These are phyloP conservation scores for Botrytis paeoniae DNA, from an alignment of 2,329 filamentous ascomycete species.

Conservation along the genomic window DNA sequence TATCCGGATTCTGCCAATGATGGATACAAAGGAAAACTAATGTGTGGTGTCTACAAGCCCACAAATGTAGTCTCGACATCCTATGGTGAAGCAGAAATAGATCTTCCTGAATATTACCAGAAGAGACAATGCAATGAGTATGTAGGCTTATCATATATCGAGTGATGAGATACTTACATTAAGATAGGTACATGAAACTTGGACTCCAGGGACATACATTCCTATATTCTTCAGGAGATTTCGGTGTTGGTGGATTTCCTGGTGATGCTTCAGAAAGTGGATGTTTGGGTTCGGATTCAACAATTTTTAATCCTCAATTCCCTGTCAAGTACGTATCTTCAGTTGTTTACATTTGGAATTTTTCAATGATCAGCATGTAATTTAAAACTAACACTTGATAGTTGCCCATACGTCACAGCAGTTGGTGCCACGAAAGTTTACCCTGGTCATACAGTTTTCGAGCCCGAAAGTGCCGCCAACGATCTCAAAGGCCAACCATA, in stretches of 20 bases:
- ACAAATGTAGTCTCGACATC: conserved; percentile 46
- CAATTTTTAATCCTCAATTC: conserved; percentile 45
- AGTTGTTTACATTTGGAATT: neutral
- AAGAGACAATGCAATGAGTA: conserved; percentile 48
- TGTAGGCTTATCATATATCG: neutral
- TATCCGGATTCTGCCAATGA: conserved; percentile 49
- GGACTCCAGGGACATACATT: conserved; percentile 46
- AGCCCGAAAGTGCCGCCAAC: conserved; percentile 42
- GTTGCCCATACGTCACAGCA: conserved; percentile 49
- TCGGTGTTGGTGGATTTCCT: conserved; percentile 41
- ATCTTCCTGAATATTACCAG: conserved; percentile 53
- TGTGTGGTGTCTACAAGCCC: conserved; percentile 48
- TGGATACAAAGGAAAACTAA: conserved; percentile 48
- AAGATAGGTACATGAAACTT: conserved; percentile 45
- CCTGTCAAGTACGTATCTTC: conserved; percentile 29
- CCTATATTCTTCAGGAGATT: conserved; percentile 47
- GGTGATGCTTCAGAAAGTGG: conserved; percentile 37
- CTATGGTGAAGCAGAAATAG: conserved; percentile 51
- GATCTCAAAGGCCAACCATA: conserved; percentile 43
- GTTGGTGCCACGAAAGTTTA: conserved; percentile 52
- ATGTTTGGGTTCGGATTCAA: conserved; percentile 45
- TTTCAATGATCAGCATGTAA: neutral
- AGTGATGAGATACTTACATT: neutral
- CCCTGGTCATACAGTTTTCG: conserved; percentile 36
- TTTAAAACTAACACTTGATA: neutral